phyloP scores from a whole-genome alignment of 2,329 filamentous ascomycete species.

The Elsinoe fawcettii region DNA sequence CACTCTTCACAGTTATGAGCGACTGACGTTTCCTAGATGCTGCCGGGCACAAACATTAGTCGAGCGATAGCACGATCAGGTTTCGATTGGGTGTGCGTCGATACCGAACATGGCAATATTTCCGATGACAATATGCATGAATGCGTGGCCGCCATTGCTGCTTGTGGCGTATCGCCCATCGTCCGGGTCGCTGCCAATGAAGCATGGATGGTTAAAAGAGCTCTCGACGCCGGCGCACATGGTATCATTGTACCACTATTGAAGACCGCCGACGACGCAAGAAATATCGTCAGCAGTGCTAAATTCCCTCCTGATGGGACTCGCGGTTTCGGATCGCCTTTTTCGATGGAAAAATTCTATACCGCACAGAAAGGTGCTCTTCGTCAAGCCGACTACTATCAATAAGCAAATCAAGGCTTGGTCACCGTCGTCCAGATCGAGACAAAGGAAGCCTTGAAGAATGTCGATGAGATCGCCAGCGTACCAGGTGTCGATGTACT shows the following conservation, averaged over 20 bases:
- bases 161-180: slow-evolving; percentile 37
- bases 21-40: slow-evolving; percentile 29
- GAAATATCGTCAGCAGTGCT: slow-evolving; percentile 43
- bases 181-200: slow-evolving; percentile 49
- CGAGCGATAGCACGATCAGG: slow-evolving; percentile 46
- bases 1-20: not conserved
- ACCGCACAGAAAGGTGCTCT: slow-evolving; percentile 22
- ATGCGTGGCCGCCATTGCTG: slow-evolving; percentile 43
- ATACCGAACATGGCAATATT: slow-evolving; percentile 51
- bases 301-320: slow-evolving; percentile 50
- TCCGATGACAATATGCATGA: slow-evolving; percentile 49
- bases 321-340: slow-evolving; percentile 51
- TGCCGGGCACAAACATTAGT: slow-evolving; percentile 48
- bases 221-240: slow-evolving; percentile 53
- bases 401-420: slow-evolving; percentile 47
- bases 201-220: slow-evolving; percentile 56
- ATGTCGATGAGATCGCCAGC: slow-evolving; percentile 43
- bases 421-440: slow-evolving; percentile 45
- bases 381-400: slow-evolving; percentile 41
- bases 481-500: slow-evolving; percentile 47
- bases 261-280: slow-evolving; percentile 46
- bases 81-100: slow-evolving; percentile 49
- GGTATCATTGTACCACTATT: slow-evolving; percentile 50
- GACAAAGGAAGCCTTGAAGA: slow-evolving; percentile 34
- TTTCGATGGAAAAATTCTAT: slow-evolving; percentile 35